These are phyloP conservation scores for Yamadazyma kanchanaburiensis DNA, from an alignment of 1,139 yeast species.

Conservation along the genomic window DNA sequence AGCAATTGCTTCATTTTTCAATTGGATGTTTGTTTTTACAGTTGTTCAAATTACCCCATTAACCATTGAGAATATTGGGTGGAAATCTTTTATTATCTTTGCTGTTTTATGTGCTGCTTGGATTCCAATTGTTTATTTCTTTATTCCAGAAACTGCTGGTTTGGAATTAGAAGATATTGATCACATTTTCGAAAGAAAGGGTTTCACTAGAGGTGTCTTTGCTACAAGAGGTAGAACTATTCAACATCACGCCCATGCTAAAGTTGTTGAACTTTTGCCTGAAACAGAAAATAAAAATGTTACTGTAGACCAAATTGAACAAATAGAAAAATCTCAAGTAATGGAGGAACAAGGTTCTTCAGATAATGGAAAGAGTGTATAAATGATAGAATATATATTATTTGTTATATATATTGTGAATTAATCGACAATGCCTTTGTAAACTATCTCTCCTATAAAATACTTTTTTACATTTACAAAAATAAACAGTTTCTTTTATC, in stretches of 20 bases:
- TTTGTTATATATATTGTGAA: too few relatives aligned
- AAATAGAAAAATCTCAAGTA: background rate
- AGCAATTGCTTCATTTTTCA: slow-evolving; percentile 29
- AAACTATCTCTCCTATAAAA: slow-evolving; percentile 57
- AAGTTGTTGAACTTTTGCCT: slow-evolving; percentile 1
- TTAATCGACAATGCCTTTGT: slow-evolving; percentile 47
- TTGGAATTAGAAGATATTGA: slow-evolving; percentile 58
- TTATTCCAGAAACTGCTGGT: slow-evolving; percentile 59
- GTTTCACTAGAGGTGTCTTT: slow-evolving; percentile 4
- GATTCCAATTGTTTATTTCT: slow-evolving; percentile 51
- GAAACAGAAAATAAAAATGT: slow-evolving; percentile 1
- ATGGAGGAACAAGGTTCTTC: too few relatives aligned
- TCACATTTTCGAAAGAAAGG: slow-evolving; percentile 42
- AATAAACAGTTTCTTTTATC: slow-evolving; percentile 7
- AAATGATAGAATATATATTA: too few relatives aligned
- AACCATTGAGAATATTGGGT: slow-evolving; percentile 24
- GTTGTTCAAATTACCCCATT: slow-evolving; percentile 36
- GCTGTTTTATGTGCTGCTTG: slow-evolving; percentile 38
- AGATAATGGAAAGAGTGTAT: too few relatives aligned
- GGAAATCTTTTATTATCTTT: slow-evolving; percentile 28
- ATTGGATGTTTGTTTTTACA: slow-evolving; percentile 37
- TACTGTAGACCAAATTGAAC: slow-evolving; percentile 1
- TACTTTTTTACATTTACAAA: slow-evolving; percentile 37
- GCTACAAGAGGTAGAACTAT: slow-evolving; percentile 2
- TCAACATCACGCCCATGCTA: slow-evolving; percentile 4